These are phyloP conservation scores for Cryptococcus neoformans DNA, from an alignment of 1,284 basidiomycete genomes.

Conservation along the genomic window DNA sequence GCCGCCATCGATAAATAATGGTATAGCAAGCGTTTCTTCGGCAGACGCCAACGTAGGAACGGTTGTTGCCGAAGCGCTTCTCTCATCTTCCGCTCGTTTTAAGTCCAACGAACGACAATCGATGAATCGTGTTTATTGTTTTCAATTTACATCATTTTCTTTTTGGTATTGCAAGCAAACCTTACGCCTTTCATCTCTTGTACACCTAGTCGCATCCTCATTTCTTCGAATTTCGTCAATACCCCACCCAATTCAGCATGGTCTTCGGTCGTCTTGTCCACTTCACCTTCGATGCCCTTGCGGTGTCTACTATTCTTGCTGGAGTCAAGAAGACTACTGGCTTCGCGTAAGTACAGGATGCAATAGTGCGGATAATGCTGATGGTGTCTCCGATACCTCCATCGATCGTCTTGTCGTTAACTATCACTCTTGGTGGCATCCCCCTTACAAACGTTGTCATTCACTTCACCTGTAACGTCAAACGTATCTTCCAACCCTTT, in stretches of 20 bases:
- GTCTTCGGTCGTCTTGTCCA: constrained; percentile 77
- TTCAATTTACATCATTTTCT: too few species aligned
- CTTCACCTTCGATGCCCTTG: constrained; percentile 77
- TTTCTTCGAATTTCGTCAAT: too few species aligned
- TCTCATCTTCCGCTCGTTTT: too few species aligned
- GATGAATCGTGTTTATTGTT: too few species aligned
- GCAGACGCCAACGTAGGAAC: too few species aligned
- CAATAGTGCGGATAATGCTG: background rate
- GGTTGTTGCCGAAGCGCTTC: too few species aligned
- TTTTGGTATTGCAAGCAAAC: too few species aligned
- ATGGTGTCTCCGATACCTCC: background rate
- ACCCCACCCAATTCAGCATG: constrained; percentile 53
- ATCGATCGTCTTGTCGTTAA: background rate
- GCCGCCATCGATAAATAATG: too few species aligned
- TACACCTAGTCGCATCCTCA: too few species aligned
- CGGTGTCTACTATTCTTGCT: constrained; percentile 84
- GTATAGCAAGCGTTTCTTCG: too few species aligned
- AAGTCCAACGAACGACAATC: too few species aligned
- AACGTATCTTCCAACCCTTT: background rate
- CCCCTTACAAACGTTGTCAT: background rate
- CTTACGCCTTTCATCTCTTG: too few species aligned
- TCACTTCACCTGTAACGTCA: background rate
- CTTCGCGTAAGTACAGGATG: constrained; percentile 67
- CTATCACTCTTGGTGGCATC: background rate
- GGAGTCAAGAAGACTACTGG: constrained; percentile 89